These are phyloP conservation scores for Tolypocladium nubicola DNA, from an alignment of 2,329 filamentous ascomycete species.

Conservation along the genomic window DNA sequence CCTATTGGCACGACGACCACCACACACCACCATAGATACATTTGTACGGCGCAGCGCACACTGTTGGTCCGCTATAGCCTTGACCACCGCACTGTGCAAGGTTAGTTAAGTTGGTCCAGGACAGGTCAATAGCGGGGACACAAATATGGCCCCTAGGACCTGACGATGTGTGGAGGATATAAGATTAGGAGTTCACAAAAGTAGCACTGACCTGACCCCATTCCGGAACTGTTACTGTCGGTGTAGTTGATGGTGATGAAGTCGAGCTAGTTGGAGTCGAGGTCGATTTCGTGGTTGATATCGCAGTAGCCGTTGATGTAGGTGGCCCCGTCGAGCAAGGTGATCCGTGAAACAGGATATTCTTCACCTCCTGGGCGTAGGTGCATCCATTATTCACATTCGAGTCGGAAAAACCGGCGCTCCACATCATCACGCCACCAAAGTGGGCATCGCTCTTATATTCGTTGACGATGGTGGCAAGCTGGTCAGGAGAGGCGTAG, in stretches of 20 bases:
- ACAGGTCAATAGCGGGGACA: background rate
- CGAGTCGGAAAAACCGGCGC: conserved; percentile 27
- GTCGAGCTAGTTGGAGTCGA: background rate
- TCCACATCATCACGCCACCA: conserved; percentile 30
- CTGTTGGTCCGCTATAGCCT: background rate
- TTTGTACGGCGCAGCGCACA: background rate
- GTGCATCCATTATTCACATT: conserved; percentile 23
- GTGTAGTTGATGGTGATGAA: background rate
- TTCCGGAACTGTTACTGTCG: background rate
- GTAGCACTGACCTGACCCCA: background rate
- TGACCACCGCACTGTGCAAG: background rate
- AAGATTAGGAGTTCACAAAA: background rate
- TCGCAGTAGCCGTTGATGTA: background rate
- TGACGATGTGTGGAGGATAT: too few species aligned
- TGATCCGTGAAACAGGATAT: conserved; percentile 15
- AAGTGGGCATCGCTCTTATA: conserved; percentile 18
- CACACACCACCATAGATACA: background rate
- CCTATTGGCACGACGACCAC: background rate
- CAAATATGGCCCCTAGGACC: background rate
- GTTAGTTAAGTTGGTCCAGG: background rate
- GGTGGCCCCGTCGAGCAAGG: background rate
- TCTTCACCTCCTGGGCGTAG: conserved; percentile 27
- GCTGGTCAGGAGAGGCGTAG: conserved; percentile 20
- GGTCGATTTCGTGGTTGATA: background rate
- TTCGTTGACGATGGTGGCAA: conserved; percentile 18